A percentile compares a stretch with the other conserved stretches of the same genome.
phyloP scores from a whole-genome alignment of 2,329 filamentous ascomycete species.

The Tolypocladium tropicale region DNA sequence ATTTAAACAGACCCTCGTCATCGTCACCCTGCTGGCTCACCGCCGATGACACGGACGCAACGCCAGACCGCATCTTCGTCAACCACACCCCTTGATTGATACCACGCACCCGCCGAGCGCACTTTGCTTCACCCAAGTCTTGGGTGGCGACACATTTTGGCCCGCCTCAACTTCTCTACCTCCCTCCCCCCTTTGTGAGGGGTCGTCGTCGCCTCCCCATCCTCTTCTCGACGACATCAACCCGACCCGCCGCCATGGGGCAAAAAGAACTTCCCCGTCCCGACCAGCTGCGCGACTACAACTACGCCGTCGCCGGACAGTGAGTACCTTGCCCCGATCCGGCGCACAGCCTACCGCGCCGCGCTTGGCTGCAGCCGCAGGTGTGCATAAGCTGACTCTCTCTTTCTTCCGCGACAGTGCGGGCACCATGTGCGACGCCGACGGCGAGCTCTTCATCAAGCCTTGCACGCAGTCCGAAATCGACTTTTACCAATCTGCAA shows the following conservation, averaged over 20 bases:
- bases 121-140: not conserved
- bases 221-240: not conserved
- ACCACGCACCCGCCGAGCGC: not conserved
- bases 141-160: not conserved
- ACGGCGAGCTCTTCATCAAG: slow-evolving; percentile 85
- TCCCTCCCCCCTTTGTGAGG: not conserved
- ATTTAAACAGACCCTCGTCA: not conserved
- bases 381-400: not conserved
- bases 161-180: not conserved
- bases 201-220: not conserved
- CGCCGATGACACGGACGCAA: not conserved
- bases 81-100: not conserved
- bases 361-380: slow-evolving; percentile 1
- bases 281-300: slow-evolving; percentile 57
- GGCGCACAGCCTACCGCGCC: not conserved
- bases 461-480: slow-evolving; percentile 82
- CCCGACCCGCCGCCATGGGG: slow-evolving; percentile 11
- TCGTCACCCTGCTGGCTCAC: not conserved
- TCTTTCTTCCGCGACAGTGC: slow-evolving; percentile 51
- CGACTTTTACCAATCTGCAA: slow-evolving; percentile 74
- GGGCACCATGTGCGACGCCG: slow-evolving; percentile 74
- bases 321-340: slow-evolving; percentile 35
- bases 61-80: not conserved
- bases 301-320: slow-evolving; percentile 76
- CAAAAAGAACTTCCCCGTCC: slow-evolving; percentile 39